Base-by-base conservation (phyloP, 768 basidiomycete species). In the Collybia sp. region DNA sequence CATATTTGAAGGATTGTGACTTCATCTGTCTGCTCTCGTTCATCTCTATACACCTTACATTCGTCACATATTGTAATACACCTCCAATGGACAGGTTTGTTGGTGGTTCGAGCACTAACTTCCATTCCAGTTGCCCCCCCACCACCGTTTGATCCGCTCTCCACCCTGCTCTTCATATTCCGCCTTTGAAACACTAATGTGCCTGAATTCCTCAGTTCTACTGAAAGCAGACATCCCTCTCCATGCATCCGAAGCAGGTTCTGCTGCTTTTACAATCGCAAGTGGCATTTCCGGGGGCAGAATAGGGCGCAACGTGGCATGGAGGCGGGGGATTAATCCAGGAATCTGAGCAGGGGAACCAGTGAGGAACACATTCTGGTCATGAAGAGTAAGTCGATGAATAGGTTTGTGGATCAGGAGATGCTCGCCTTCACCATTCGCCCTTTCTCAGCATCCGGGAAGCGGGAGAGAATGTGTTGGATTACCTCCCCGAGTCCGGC, bases 401-500 rank as follows among this genome's bases (percentile, higher is more conserved):
- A 38, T 20, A 41, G 11, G 12, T 13, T 6, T 30, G n/a, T 6
- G 37, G 43, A 9, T 18, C 30, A 30, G 17, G 2, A 9, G 12
- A 16, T 2, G 73, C 49, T 37, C 50, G 93, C 94, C 70, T 86
- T 79, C 53, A 88, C 88, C 35, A 98, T 72, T 40, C 81, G 71
- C 17, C 67, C 72, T 58, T 88, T 83, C 43, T 93, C 87, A 2
- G 66, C 66, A 17, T 80, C 75, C 3, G 75, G 64, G 66, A 93
- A 92, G 43, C 84, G 69, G 37, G 78, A 73, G 43, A 99, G 73
- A 39, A 97, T 77, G 58, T 81, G 88, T 56, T 90, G 92, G 13
- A 93, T 67, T 2, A 97, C 82, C 64, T 99, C 96, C n/a, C 85
- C 88, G 8, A 99, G 65, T 0, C 96, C 96, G 0, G 96, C 95